phyloP scores from a whole-genome alignment of 2,329 filamentous ascomycete genomes.

The Monascus ruber region DNA sequence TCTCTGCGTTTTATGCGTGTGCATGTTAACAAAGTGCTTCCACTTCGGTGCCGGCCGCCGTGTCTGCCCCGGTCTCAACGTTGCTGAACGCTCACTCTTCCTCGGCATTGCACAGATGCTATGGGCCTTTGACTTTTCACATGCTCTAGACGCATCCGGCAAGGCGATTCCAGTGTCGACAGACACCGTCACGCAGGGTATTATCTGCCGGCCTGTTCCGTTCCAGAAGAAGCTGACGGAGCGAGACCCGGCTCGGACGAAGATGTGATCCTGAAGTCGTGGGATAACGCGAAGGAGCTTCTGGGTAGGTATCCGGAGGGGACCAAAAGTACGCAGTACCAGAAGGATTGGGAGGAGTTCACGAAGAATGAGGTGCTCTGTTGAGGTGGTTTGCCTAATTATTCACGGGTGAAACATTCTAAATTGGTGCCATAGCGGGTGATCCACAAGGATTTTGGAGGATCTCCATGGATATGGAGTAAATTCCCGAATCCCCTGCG shows the following conservation, averaged over 20 bases:
- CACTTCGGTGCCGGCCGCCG: slow-evolving; percentile 19
- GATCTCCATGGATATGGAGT: too few species aligned
- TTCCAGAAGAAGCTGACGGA: slow-evolving; percentile 1
- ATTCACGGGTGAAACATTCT: too few species aligned
- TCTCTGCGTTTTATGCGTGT: too few species aligned
- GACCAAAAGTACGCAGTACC: slow-evolving; percentile 3
- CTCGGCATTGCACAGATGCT: slow-evolving; percentile 15
- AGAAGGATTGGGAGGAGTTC: slow-evolving; percentile 3
- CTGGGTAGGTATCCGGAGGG: slow-evolving; percentile 3
- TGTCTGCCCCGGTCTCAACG: slow-evolving; percentile 17
- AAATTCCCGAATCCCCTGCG: too few species aligned
- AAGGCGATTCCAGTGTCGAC: slow-evolving; percentile 1
- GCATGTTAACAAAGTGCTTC: too few species aligned
- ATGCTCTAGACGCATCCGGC: slow-evolving; percentile 6
- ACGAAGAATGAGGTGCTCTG: slow-evolving; percentile 1
- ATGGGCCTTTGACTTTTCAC: slow-evolving; percentile 17
- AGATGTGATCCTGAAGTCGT: slow-evolving; percentile 4
- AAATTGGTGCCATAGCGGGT: too few species aligned
- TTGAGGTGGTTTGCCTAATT: too few species aligned
- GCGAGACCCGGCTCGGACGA: background rate
- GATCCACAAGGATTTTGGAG: too few species aligned
- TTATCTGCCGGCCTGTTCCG: slow-evolving; percentile 2
- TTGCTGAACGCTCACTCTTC: slow-evolving; percentile 18
- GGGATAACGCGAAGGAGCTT: slow-evolving; percentile 5
- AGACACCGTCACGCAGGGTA: slow-evolving; percentile 5